A percentile compares a stretch with the other conserved stretches of the same genome.
Evolutionary conservation across 441 rosid species (phyloP).

Genomic region (Brassica hybrid): DNA sequence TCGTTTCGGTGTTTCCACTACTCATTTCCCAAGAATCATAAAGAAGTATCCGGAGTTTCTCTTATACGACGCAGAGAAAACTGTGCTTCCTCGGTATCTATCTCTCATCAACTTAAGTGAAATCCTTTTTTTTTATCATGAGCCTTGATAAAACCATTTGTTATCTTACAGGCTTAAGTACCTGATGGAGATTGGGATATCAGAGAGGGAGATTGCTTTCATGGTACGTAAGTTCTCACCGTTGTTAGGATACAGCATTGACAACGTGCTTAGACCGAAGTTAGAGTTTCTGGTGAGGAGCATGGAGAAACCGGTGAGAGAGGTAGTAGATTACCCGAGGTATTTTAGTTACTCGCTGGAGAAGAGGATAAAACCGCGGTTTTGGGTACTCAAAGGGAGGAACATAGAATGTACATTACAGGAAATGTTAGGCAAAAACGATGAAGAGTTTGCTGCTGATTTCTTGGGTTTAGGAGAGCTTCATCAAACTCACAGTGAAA

Average conservation of each 20-base stretch:
- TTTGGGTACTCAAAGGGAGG: conserved; percentile 65
- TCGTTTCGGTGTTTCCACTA: conserved; percentile 59
- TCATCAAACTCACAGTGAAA: conserved; percentile 31
- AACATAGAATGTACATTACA: conserved; percentile 66
- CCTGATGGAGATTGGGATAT: conserved; percentile 68
- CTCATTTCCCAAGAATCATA: conserved; percentile 66
- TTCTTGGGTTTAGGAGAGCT: conserved; percentile 57
- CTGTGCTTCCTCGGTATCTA: conserved; percentile 75
- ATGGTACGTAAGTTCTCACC: conserved; percentile 89
- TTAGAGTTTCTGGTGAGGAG: conserved; percentile 64
- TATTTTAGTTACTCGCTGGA: conserved; percentile 89
- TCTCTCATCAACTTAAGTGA: conserved; percentile 15
- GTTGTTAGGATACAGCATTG: conserved; percentile 79
- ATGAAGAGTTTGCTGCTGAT: conserved; percentile 77
- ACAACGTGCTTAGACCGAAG: conserved; percentile 76
- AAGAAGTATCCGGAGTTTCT: conserved; percentile 90
- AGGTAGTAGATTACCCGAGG: conserved; percentile 75
- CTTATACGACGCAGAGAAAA: conserved; percentile 60
- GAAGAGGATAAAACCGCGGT: conserved; percentile 86
- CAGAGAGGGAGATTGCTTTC: conserved; percentile 64
- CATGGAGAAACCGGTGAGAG: conserved; percentile 70
- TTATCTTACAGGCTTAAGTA: conserved; percentile 66
- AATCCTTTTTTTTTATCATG: background rate
- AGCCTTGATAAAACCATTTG: background rate
- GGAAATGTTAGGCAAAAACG: conserved; percentile 81